A percentile compares a stretch with the other conserved stretches of the same genome.
These are phyloP conservation scores for Sabuloglossum arenarium DNA, from an alignment of 495 filamentous ascomycete species.

Conservation along the genomic window DNA sequence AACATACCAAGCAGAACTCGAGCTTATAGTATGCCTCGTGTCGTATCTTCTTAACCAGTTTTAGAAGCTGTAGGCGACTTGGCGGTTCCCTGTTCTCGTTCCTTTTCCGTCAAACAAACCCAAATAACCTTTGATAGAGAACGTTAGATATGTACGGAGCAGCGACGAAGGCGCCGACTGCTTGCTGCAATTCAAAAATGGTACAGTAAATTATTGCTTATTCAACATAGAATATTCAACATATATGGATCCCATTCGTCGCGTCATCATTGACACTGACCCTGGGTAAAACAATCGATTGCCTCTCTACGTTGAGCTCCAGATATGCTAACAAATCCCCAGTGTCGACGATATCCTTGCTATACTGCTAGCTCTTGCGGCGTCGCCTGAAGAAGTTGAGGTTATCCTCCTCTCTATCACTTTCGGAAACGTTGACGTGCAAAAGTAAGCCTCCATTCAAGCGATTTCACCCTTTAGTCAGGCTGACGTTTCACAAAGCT, in stretches of 20 bases:
- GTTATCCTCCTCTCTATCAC: slow-evolving; percentile 76
- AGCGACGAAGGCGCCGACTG: too few relatives aligned
- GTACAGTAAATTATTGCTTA: too few relatives aligned
- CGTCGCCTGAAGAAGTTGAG: slow-evolving; percentile 68
- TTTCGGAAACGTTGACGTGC: slow-evolving; percentile 77
- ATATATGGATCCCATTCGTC: slow-evolving; percentile 37
- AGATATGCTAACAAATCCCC: background rate
- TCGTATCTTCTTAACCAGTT: too few relatives aligned
- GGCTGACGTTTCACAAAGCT: slow-evolving; percentile 26
- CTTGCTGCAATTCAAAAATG: too few relatives aligned
- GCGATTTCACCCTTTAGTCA: background rate
- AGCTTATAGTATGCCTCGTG: too few relatives aligned
- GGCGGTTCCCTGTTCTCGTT: too few relatives aligned
- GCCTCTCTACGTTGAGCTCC: background rate
- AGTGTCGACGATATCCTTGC: slow-evolving; percentile 82
- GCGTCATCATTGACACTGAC: slow-evolving; percentile 60
- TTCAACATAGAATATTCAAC: background rate
- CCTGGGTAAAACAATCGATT: background rate
- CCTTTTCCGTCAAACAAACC: too few relatives aligned
- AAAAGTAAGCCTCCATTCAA: slow-evolving; percentile 28
- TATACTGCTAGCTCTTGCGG: slow-evolving; percentile 62
- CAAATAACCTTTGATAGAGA: too few relatives aligned
- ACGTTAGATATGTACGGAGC: too few relatives aligned
- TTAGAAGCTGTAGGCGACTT: too few relatives aligned
- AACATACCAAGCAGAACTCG: too few relatives aligned